Evolutionary conservation across 1,284 basidiomycete genomes (phyloP).

Genomic region (Boletus mariae): DNA sequence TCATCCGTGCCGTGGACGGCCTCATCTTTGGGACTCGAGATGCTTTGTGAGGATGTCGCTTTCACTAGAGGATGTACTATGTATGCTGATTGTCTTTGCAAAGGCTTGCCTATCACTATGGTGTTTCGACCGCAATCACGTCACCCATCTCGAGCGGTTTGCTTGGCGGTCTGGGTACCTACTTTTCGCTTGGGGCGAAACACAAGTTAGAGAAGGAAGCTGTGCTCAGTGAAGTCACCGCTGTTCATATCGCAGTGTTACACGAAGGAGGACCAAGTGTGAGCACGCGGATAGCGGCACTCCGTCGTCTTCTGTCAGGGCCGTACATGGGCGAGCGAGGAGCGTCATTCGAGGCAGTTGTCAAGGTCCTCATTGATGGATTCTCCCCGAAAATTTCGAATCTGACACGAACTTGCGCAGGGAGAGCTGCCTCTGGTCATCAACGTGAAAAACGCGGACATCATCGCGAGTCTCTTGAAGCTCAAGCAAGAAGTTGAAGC

Average conservation of each 20-base stretch:
- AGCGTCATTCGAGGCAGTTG: slow-evolving; percentile 52
- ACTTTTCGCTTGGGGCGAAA: slow-evolving; percentile 60
- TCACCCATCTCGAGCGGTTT: slow-evolving; percentile 54
- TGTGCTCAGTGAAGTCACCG: slow-evolving; percentile 57
- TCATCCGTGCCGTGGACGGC: slow-evolving; percentile 71
- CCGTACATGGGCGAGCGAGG: slow-evolving; percentile 45
- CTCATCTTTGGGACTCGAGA: slow-evolving; percentile 70
- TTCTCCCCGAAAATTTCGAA: neutral
- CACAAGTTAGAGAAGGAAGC: slow-evolving; percentile 67
- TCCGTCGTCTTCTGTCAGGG: slow-evolving; percentile 62
- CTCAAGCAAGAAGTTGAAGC: slow-evolving; percentile 73
- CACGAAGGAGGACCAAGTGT: slow-evolving; percentile 43
- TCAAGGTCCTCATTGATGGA: slow-evolving; percentile 18
- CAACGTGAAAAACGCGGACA: slow-evolving; percentile 60
- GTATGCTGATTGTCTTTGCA: slow-evolving; percentile 3
- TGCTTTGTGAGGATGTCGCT: slow-evolving; percentile 55
- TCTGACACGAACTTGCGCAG: slow-evolving; percentile 23
- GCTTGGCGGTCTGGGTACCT: slow-evolving; percentile 62
- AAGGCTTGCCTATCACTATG: slow-evolving; percentile 63
- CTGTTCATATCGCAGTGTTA: slow-evolving; percentile 55
- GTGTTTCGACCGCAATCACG: slow-evolving; percentile 61
- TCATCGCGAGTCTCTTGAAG: slow-evolving; percentile 72
- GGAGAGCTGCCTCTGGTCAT: slow-evolving; percentile 57
- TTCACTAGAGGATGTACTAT: neutral
- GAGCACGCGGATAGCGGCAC: slow-evolving; percentile 60